phyloP scores from a whole-genome alignment of 805 yeast genomes.

The Cyberlindnera samutprakarnensis region DNA sequence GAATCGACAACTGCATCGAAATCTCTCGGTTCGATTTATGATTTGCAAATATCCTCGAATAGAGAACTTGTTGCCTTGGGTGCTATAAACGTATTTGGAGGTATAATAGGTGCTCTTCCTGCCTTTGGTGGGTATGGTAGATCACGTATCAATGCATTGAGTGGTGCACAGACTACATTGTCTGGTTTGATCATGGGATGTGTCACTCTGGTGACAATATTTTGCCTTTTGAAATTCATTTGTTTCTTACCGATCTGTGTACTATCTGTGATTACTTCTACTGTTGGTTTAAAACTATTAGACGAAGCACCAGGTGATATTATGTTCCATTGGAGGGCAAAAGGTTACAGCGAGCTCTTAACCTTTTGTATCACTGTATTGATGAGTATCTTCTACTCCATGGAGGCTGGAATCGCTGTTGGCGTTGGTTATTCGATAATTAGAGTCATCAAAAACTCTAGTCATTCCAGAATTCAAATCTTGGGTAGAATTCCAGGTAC shows the following conservation, averaged over 20 bases:
- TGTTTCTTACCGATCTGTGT: constrained; percentile 74
- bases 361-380: constrained; percentile 59
- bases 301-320: constrained; percentile 84
- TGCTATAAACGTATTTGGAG: constrained; percentile 53
- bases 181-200: constrained; percentile 83
- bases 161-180: constrained; percentile 81
- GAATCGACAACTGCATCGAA: constrained; percentile 93
- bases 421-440: constrained; percentile 78
- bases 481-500: constrained; percentile 62
- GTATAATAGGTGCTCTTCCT: constrained; percentile 58
- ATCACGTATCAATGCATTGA: constrained; percentile 77
- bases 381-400: constrained; percentile 63
- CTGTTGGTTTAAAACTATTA: constrained; percentile 67
- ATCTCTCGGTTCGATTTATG: constrained; percentile 68
- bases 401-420: constrained; percentile 85
- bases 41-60: constrained; percentile 71
- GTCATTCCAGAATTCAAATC: constrained; percentile 78
- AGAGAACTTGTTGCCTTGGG: constrained; percentile 91
- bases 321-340: constrained; percentile 59
- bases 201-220: constrained; percentile 58
- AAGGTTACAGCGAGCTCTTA: constrained; percentile 70
- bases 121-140: constrained; percentile 96
- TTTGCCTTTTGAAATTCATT: constrained; percentile 51
- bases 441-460: constrained; percentile 72
- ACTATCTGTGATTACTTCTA: constrained; percentile 70